A percentile compares a stretch with the other conserved stretches of the same genome.
phyloP scores from a whole-genome alignment of 2,329 filamentous ascomycete species.

The Gnomoniopsis smithogilvyi region DNA sequence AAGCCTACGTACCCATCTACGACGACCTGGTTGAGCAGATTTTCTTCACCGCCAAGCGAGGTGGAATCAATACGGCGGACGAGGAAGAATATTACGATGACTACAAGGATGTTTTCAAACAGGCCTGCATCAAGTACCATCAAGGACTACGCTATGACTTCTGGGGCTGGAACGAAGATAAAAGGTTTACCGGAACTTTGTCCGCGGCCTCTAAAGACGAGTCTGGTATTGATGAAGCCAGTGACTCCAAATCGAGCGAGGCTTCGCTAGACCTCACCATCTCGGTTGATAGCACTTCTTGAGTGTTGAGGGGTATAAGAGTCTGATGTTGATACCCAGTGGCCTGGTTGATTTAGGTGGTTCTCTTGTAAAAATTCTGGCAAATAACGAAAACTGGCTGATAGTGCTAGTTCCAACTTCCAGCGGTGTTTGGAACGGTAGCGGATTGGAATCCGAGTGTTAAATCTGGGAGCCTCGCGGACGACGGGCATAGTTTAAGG shows the following conservation, averaged over 20 bases:
- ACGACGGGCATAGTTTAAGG: too few species aligned
- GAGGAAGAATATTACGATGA: slow-evolving; percentile 11
- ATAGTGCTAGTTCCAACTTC: too few species aligned
- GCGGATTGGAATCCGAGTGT: too few species aligned
- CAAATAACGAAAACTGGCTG: too few species aligned
- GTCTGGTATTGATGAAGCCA: neutral
- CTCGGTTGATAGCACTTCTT: neutral
- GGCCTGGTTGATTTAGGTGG: too few species aligned
- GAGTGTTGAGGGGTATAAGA: neutral
- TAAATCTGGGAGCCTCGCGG: too few species aligned
- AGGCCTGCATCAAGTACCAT: neutral
- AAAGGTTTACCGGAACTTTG: neutral
- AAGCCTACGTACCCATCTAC: slow-evolving; percentile 4
- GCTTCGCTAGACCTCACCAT: neutral
- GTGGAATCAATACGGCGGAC: neutral
- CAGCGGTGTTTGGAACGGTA: too few species aligned
- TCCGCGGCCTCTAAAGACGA: neutral
- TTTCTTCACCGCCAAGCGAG: slow-evolving; percentile 7
- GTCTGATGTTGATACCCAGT: too few species aligned
- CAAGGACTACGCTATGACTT: slow-evolving; percentile 10
- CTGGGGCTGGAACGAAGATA: slow-evolving; percentile 10
- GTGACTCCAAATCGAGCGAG: neutral
- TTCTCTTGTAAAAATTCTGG: too few species aligned
- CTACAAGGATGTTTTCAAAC: slow-evolving; percentile 3
- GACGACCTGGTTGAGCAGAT: slow-evolving; percentile 11